Conservation (phyloP, 192 early-diverging fungal species). For the Rhizoclosmatium sp. region DNA sequence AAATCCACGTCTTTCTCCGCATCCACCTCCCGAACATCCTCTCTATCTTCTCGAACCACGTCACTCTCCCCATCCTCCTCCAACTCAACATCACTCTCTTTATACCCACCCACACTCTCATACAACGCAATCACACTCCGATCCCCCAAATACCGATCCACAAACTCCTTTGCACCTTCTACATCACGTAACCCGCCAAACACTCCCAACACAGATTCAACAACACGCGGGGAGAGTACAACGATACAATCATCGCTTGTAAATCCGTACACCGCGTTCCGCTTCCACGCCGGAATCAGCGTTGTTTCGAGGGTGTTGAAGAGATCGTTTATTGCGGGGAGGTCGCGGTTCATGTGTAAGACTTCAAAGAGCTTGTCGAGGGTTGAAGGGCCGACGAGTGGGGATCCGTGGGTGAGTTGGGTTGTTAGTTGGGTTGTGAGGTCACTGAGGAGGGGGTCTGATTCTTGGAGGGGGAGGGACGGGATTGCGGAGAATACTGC, state of each 20-base stretch:
- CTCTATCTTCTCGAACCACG: background rate
- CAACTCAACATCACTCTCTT: too few species aligned
- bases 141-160: background rate
- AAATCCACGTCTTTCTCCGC: background rate
- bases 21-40: background rate
- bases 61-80: background rate
- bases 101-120: background rate
- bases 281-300: conserved; percentile 12
- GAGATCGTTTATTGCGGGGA: background rate
- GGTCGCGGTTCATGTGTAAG: background rate
- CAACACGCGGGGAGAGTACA: background rate
- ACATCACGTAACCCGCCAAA: background rate
- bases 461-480: background rate
- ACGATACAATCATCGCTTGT: background rate
- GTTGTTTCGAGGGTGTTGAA: background rate
- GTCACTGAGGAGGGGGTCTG: background rate
- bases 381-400: background rate
- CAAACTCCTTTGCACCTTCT: background rate
- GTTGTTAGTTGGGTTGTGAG: background rate
- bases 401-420: background rate
- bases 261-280: conserved; percentile 3
- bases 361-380: background rate
- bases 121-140: background rate
- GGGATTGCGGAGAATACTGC: background rate
- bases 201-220: background rate